These are phyloP conservation scores for Erysiphe pulchra DNA, from an alignment of 2,329 filamentous ascomycete genomes.

Conservation along the genomic window DNA sequence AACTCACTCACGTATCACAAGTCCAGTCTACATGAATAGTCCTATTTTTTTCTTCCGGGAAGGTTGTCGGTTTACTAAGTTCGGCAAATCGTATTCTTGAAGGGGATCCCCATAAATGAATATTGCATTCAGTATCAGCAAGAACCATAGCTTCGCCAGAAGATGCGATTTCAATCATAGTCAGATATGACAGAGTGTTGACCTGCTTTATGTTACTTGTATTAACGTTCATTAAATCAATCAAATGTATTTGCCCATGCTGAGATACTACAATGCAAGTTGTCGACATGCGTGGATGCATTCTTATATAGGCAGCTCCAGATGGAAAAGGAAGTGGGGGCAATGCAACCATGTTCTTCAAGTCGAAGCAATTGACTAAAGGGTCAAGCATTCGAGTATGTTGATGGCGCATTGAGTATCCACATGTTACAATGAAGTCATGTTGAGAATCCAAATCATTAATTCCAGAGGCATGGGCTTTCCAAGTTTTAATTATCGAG, in stretches of 20 bases:
- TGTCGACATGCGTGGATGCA: slow-evolving; percentile 89
- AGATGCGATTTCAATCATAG: slow-evolving; percentile 39
- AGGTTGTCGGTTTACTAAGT: slow-evolving; percentile 39
- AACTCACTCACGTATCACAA: slow-evolving; percentile 33
- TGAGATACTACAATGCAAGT: slow-evolving; percentile 87
- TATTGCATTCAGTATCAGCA: slow-evolving; percentile 35
- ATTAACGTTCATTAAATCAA: slow-evolving; percentile 64
- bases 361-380: slow-evolving; percentile 82
- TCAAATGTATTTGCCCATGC: slow-evolving; percentile 78
- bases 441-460: slow-evolving; percentile 95
- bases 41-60: slow-evolving; percentile 30
- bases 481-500: slow-evolving; percentile 62
- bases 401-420: slow-evolving; percentile 63
- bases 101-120: slow-evolving; percentile 47
- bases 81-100: slow-evolving; percentile 46
- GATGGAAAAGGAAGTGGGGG: slow-evolving; percentile 81
- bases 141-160: slow-evolving; percentile 46
- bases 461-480: slow-evolving; percentile 66
- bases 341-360: slow-evolving; percentile 71
- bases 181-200: slow-evolving; percentile 32
- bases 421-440: slow-evolving; percentile 86
- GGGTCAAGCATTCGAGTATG: slow-evolving; percentile 67
- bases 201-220: slow-evolving; percentile 42
- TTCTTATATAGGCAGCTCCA: slow-evolving; percentile 78
- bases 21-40: slow-evolving; percentile 31